Conservation (phyloP, 352 stramenopile genomes). For the Phytophthora agathidicida region DNA sequence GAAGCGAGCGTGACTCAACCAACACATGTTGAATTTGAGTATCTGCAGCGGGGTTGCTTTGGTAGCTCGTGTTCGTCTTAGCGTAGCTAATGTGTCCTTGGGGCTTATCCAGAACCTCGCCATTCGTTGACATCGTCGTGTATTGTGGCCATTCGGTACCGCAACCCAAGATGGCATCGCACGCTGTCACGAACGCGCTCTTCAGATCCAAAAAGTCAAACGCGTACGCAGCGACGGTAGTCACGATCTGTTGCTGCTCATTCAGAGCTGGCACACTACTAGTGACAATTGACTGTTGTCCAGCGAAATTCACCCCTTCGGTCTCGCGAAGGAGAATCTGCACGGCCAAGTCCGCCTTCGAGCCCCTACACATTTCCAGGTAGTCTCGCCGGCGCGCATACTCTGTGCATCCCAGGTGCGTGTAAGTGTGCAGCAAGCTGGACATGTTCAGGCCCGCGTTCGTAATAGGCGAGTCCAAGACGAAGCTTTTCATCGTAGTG, state of each 20-base stretch:
- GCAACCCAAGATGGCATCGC: slow-evolving; percentile 44
- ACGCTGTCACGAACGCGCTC: slow-evolving; percentile 48
- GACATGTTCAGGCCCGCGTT: slow-evolving; percentile 55
- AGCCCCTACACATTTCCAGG: slow-evolving; percentile 45
- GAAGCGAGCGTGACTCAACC: slow-evolving; percentile 32
- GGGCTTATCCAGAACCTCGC: slow-evolving; percentile 42
- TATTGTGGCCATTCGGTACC: slow-evolving; percentile 56
- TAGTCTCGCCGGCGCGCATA: slow-evolving; percentile 51
- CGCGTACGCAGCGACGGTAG: slow-evolving; percentile 50
- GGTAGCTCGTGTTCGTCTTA: slow-evolving; percentile 40
- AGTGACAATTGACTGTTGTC: slow-evolving; percentile 43
- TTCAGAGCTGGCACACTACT: slow-evolving; percentile 25
- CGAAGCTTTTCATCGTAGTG: slow-evolving; percentile 38
- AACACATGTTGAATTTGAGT: slow-evolving; percentile 4
- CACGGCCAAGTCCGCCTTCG: slow-evolving; percentile 57
- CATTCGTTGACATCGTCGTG: slow-evolving; percentile 28
- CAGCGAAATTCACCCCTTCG: slow-evolving; percentile 34
- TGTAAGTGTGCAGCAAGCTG: slow-evolving; percentile 63
- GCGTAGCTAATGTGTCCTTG: slow-evolving; percentile 54
- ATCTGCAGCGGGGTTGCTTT: slow-evolving; percentile 16
- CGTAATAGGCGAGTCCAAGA: slow-evolving; percentile 27
- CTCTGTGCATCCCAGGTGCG: slow-evolving; percentile 42
- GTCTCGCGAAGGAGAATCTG: slow-evolving; percentile 62
- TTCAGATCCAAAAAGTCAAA: slow-evolving; percentile 57
- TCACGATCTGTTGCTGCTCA: slow-evolving; percentile 47